Evolutionary conservation across 1,284 basidiomycete genomes (phyloP).

Genomic region (Ceratobasidium papillatum): DNA sequence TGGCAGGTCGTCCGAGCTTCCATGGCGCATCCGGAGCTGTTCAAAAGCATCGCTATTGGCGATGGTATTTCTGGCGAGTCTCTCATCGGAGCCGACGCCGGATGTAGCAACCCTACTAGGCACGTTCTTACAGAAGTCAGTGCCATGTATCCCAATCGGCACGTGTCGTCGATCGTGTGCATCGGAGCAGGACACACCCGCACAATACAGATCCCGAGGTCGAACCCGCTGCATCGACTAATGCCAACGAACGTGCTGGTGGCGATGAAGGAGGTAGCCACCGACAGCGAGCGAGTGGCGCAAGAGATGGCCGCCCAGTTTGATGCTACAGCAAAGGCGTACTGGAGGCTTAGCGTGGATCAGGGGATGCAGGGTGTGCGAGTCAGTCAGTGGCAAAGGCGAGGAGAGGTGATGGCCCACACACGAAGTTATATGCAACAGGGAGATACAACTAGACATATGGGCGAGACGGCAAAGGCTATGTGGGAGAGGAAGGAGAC

Average conservation of each 20-base stretch:
- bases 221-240: neutral
- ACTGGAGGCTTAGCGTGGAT: constrained; percentile 7
- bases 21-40: neutral
- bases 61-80: neutral
- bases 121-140: neutral
- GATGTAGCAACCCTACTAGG: neutral
- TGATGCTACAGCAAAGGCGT: neutral
- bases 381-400: neutral
- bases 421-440: neutral
- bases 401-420: neutral
- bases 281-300: constrained; percentile 4
- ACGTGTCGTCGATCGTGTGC: constrained; percentile 12
- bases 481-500: neutral
- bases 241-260: neutral
- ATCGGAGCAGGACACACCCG: constrained; percentile 1
- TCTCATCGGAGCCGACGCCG: constrained; percentile 3
- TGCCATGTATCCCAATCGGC: neutral
- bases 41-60: neutral
- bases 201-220: neutral
- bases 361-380: neutral
- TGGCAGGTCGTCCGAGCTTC: constrained; percentile 2
- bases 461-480: neutral
- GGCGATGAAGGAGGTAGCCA: neutral
- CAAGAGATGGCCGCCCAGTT: constrained; percentile 11
- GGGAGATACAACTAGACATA: neutral